phyloP scores from a whole-genome alignment of 345 rosid genomes.

The Hibiscus syriacus region DNA sequence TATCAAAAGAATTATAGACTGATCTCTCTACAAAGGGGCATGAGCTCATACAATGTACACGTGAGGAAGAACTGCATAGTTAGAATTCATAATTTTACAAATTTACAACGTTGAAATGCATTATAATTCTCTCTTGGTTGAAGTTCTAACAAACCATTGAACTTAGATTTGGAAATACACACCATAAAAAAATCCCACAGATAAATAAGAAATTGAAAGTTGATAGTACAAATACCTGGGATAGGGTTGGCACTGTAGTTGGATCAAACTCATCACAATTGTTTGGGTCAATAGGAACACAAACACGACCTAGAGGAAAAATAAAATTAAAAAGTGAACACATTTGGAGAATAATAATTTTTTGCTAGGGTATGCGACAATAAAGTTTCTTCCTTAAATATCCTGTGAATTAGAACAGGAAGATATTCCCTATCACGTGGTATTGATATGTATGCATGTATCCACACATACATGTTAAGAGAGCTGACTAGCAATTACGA shows the following conservation, averaged over 20 bases:
- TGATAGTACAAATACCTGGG: slow-evolving; percentile 37
- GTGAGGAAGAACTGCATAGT: not conserved
- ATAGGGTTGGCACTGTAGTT: slow-evolving; percentile 61
- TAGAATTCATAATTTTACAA: not conserved
- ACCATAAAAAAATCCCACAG: not conserved
- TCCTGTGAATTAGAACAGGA: not conserved
- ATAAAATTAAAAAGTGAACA: not conserved
- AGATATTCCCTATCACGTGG: not conserved
- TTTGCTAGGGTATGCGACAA: not conserved
- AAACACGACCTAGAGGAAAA: slow-evolving; percentile 60
- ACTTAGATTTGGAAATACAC: slow-evolving; percentile 23
- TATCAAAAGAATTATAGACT: not conserved
- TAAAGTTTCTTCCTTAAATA: not conserved
- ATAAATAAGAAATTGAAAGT: slow-evolving; percentile 12
- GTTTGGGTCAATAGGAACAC: slow-evolving; percentile 78
- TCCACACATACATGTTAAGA: too few species aligned
- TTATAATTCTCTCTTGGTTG: not conserved
- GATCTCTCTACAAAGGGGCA: not conserved
- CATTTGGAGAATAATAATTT: not conserved
- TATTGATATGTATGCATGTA: not conserved
- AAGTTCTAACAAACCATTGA: not conserved
- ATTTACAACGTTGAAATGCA: not conserved
- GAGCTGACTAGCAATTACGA: too few species aligned
- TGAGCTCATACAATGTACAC: not conserved
- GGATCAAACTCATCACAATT: slow-evolving; percentile 86